A percentile compares a stretch with the other conserved stretches of the same genome.
Conservation (phyloP, 768 basidiomycete genomes). For the Boletus fagicola region DNA sequence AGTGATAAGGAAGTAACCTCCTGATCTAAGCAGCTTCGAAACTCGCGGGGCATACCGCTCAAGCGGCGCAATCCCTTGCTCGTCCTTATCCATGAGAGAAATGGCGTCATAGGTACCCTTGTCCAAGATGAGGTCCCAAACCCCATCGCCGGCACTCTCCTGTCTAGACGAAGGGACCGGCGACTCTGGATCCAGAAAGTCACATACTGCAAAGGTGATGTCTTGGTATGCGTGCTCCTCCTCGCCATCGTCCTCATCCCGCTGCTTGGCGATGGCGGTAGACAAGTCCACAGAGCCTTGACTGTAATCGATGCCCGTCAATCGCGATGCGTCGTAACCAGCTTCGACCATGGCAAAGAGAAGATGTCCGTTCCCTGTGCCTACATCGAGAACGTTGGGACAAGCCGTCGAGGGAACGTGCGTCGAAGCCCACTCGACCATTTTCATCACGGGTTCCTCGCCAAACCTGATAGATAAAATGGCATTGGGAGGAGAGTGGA, state of each 20-base stretch:
- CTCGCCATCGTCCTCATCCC: slow-evolving; percentile 19
- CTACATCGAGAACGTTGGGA: slow-evolving; percentile 70
- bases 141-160: slow-evolving; percentile 5
- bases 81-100: slow-evolving; percentile 62
- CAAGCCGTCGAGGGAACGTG: slow-evolving; percentile 48
- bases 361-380: slow-evolving; percentile 77
- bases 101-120: slow-evolving; percentile 92
- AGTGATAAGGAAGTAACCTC: slow-evolving; percentile 74
- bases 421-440: slow-evolving; percentile 69
- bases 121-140: slow-evolving; percentile 78
- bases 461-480: slow-evolving; percentile 63
- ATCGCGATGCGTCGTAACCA: slow-evolving; percentile 51
- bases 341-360: slow-evolving; percentile 69
- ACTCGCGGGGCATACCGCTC: slow-evolving; percentile 61
- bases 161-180: slow-evolving; percentile 23
- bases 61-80: slow-evolving; percentile 49
- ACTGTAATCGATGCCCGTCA: slow-evolving; percentile 79
- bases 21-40: slow-evolving; percentile 55
- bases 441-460: slow-evolving; percentile 68
- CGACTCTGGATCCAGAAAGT: slow-evolving; percentile 63
- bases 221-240: background rate
- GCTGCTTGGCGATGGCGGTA: slow-evolving; percentile 48
- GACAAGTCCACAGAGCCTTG: slow-evolving; percentile 66
- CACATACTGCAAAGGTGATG: slow-evolving; percentile 56
- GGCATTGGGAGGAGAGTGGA: background rate